Base-by-base conservation (phyloP, 2,329 filamentous ascomycete species). In the Davidsoniella neocaledoniae region DNA sequence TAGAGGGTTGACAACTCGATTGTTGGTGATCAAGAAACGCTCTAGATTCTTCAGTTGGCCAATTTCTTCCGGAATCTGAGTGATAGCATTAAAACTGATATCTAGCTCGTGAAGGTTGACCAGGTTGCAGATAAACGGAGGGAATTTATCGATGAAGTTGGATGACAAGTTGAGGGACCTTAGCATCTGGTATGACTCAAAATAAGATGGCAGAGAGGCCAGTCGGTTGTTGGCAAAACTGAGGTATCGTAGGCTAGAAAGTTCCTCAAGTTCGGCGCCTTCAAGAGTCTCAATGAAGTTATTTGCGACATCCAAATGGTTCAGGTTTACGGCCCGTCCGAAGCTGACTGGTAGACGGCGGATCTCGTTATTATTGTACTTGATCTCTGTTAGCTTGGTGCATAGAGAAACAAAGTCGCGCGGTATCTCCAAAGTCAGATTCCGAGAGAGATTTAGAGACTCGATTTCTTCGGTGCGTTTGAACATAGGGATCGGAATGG, bases 321-420 rank as follows among this genome's bases (percentile, higher is more conserved):
- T 94, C 57, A 98, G 70, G 54, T 79, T 80, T 55, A 70, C 79
- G 23, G 91, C 90, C 57, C 88, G 72, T 55, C 83, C 80, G 48
- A 98, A 72, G 62, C 88, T 95, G 5, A 80, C 74, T 3, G 91
- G 91, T 21, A 98, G 68, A 58, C 82, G 81, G 63, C 84, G 80
- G 2, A 88, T 86, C 63, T 98, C 91, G 58, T 96, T 96, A 60
- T 87, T 90, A 57, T 85, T 87, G 64, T 83, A 98, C 60, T 93
- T 94, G 70, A 98, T 91, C 62, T 98, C 91, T 46, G 90, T 79
- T 17, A 98, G 69, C 59, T 90, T 87, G 57, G 82, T 79, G 66
- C 91, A 98, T 25, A 86, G 84, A 62, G 94, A 86, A 50, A 98
- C 88, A 61, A 98, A 98, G 63, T 98, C 91, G 60, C 87, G 86